Evolutionary conservation across 352 stramenopile species (phyloP), one percentile per base, ranked within the genome.

Genomic region (Thalassiosira oceanica): DNA sequence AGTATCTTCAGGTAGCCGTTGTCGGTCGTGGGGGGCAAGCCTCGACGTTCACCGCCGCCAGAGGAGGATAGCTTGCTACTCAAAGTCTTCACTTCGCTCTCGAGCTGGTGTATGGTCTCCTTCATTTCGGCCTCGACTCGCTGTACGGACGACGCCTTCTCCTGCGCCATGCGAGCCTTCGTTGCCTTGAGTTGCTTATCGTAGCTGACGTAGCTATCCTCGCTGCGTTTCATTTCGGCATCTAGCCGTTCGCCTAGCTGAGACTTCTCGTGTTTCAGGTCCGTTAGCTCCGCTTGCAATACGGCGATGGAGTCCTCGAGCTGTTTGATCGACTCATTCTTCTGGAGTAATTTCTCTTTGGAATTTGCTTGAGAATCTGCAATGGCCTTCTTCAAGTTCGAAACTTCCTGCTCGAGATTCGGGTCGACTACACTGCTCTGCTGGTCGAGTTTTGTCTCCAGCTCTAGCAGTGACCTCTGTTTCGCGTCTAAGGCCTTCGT

Each of bases 321-420:
- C 28, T 79, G 54, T 50, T 70, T 79, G 1, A 79, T 13, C 0
- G 56, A 53, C 42, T 73, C 28, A 18, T 79, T 79, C 37, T 79
- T 79, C 0, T 56, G 61, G 20, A 27, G 37, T n/a, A 79, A 48
- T 37, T 71, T 73, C 37, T 79, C 61, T 35, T 65, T 79, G 7
- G 60, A 48, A n/a, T 79, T 79, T 1, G 27, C 7, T 46, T 75
- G 55, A 16, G 36, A n/a, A 11, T 74, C 54, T 45, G 51, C 48
- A 18, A 65, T 33, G n/a, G 53, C 61, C 7, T 36, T 18, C 62
- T 64, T 67, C 27, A 75, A 39, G 24, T 21, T 27, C 7, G 41
- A 23, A 29, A 75, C 64, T 31, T 75, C 42, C 28, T 45, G 26
- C 11, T 58, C 36, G 7, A 44, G 20, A 8, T 55, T 21, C 28